Evolutionary conservation across 1,284 basidiomycete species (phyloP).

Genomic region (Ganoderma sinense): DNA sequence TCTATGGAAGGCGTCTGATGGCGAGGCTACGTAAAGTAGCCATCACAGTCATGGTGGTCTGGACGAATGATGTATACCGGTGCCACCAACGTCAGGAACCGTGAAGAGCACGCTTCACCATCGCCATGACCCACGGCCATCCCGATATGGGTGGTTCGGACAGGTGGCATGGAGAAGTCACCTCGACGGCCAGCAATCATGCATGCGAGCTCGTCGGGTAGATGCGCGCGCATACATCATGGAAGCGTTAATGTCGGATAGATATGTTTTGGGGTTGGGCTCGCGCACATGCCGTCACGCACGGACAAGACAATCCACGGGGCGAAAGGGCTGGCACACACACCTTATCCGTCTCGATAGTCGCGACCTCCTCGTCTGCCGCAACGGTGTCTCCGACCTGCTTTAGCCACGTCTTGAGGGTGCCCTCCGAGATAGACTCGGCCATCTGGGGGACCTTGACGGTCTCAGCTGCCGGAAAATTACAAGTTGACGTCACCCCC

Average conservation of each 20-base stretch:
- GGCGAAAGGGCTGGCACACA: conserved; percentile 17
- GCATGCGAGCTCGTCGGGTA: neutral
- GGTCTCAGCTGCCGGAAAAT: conserved; percentile 68
- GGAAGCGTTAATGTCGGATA: neutral
- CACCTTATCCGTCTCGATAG: conserved; percentile 99
- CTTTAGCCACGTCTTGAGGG: conserved; percentile 95
- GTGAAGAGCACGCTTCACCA: neutral
- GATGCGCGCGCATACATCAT: neutral
- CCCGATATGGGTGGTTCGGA: neutral
- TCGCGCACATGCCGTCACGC: neutral
- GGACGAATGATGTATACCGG: neutral
- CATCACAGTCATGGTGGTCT: neutral
- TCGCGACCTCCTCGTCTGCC: conserved; percentile 95
- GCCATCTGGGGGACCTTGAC: conserved; percentile 99
- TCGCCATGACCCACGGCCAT: neutral
- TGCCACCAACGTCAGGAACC: neutral
- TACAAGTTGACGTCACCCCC: conserved; percentile 26
- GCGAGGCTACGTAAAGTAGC: neutral
- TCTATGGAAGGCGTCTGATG: neutral
- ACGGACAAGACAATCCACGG: neutral
- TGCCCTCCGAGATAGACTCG: conserved; percentile 98
- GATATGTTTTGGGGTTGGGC: neutral
- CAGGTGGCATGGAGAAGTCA: neutral
- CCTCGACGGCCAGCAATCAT: neutral
- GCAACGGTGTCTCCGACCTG: conserved; percentile 92